Conservation (phyloP, 1,284 basidiomycete species). For the Ganoderma multipileum region DNA sequence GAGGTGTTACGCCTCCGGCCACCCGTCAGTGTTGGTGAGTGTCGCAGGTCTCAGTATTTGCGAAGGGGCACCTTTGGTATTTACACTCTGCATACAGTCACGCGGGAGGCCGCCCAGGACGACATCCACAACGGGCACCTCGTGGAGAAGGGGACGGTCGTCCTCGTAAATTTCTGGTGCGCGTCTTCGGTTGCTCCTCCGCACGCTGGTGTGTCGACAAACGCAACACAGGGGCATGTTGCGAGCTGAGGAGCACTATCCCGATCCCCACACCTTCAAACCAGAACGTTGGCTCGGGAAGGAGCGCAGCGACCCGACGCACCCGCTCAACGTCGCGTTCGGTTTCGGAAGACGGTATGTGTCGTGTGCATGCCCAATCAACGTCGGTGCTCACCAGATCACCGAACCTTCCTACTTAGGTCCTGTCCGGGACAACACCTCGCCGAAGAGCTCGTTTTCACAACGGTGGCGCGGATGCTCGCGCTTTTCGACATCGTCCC, state of each 20-base stretch:
- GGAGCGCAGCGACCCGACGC: slow-evolving; percentile 27
- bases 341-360: slow-evolving; percentile 37
- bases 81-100: slow-evolving; percentile 5
- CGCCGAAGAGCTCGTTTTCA: slow-evolving; percentile 47
- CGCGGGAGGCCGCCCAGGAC: slow-evolving; percentile 19
- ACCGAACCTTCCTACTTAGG: slow-evolving; percentile 24
- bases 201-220: neutral
- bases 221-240: slow-evolving; percentile 38
- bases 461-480: slow-evolving; percentile 46
- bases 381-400: neutral
- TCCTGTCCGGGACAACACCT: slow-evolving; percentile 52
- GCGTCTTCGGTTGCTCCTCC: neutral
- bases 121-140: slow-evolving; percentile 21
- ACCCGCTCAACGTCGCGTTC: slow-evolving; percentile 40
- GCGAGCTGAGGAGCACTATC: slow-evolving; percentile 43
- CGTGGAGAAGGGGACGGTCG: slow-evolving; percentile 21
- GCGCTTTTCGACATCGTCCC: slow-evolving; percentile 48
- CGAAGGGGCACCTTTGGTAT: neutral
- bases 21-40: slow-evolving; percentile 26
- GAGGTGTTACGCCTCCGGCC: slow-evolving; percentile 41
- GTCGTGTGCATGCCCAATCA: neutral
- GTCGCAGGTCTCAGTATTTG: neutral
- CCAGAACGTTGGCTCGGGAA: slow-evolving; percentile 43
- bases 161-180: slow-evolving; percentile 30
- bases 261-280: slow-evolving; percentile 43